These are phyloP conservation scores for Chenopodium album DNA, from an alignment of 148 eudicot genomes.

Conservation along the genomic window DNA sequence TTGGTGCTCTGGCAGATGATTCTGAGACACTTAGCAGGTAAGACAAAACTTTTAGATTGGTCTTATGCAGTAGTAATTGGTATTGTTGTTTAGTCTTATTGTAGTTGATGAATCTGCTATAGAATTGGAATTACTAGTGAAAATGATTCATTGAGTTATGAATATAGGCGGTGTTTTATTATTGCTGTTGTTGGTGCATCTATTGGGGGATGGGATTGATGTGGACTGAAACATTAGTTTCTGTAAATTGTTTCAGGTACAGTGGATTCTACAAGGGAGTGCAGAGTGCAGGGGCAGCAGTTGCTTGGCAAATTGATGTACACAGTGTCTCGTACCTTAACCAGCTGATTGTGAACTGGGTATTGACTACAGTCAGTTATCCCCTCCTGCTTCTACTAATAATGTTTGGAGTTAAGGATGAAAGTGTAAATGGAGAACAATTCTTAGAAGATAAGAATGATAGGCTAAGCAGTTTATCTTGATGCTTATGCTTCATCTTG, in stretches of 20 bases:
- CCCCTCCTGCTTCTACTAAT: constrained; percentile 68
- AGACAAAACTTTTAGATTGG: background rate
- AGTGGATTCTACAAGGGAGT: constrained; percentile 92
- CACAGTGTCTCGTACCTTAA: constrained; percentile 59
- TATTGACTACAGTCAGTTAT: constrained; percentile 65
- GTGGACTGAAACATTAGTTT: background rate
- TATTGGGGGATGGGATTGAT: background rate
- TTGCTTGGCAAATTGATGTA: constrained; percentile 90
- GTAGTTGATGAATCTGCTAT: background rate
- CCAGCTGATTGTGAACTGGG: constrained; percentile 73
- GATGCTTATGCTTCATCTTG: constrained; percentile 3
- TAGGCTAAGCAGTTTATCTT: constrained; percentile 27
- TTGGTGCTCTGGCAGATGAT: constrained; percentile 87
- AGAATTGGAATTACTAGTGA: background rate
- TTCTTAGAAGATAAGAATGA: constrained; percentile 25
- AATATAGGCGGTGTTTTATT: background rate
- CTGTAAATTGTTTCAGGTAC: constrained; percentile 53
- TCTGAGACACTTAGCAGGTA: constrained; percentile 94
- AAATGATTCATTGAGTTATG: background rate
- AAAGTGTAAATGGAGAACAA: constrained; percentile 31
- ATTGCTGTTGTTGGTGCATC: background rate
- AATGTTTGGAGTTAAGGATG: constrained; percentile 71
- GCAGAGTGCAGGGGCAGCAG: constrained; percentile 94
- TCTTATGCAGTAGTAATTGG: background rate
- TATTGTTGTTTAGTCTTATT: background rate